Percentiles rank a stretch among this genome's conserved stretches.
Evolutionary conservation across 2,329 filamentous ascomycete genomes (phyloP).

Genomic region (Aaosphaeria pasadenensis): DNA sequence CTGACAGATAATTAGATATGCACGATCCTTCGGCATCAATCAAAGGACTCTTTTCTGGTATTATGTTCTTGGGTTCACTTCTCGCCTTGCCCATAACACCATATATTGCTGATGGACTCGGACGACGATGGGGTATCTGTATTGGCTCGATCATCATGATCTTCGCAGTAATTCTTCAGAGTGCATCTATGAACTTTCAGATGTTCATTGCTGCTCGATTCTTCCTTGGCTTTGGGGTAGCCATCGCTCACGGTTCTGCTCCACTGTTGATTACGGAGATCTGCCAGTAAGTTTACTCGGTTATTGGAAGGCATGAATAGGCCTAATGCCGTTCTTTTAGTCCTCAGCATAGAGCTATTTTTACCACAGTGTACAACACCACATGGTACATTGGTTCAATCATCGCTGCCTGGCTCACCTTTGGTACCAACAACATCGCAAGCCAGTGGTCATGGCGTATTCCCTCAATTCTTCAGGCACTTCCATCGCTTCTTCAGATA

Average conservation of each 20-base stretch:
- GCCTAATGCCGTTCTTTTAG: too few species aligned
- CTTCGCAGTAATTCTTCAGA: constrained; percentile 20
- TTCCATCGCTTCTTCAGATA: constrained; percentile 43
- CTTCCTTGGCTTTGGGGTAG: constrained; percentile 24
- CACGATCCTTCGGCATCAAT: constrained; percentile 15
- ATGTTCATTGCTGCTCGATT: constrained; percentile 27
- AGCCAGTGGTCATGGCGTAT: constrained; percentile 50
- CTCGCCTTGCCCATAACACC: constrained; percentile 19
- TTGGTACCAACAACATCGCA: constrained; percentile 28
- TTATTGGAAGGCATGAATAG: too few species aligned
- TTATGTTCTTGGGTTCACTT: constrained; percentile 22
- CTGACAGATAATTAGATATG: constrained; percentile 8
- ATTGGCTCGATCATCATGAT: constrained; percentile 27
- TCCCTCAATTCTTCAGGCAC: constrained; percentile 53
- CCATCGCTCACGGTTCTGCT: constrained; percentile 21
- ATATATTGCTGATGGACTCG: constrained; percentile 23
- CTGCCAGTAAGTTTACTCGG: constrained; percentile 24
- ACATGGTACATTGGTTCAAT: constrained; percentile 58
- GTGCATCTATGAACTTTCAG: constrained; percentile 20
- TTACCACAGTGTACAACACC: constrained; percentile 7
- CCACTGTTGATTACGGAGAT: constrained; percentile 44
- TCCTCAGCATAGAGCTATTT: too few species aligned
- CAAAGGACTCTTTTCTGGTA: constrained; percentile 20
- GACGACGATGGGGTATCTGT: constrained; percentile 22
- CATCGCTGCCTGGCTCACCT: constrained; percentile 49